Percentiles rank a stretch among this genome's conserved stretches.
These are phyloP conservation scores for Orobanche coerulescens DNA, from an alignment of 257 asterid genomes.

Conservation along the genomic window DNA sequence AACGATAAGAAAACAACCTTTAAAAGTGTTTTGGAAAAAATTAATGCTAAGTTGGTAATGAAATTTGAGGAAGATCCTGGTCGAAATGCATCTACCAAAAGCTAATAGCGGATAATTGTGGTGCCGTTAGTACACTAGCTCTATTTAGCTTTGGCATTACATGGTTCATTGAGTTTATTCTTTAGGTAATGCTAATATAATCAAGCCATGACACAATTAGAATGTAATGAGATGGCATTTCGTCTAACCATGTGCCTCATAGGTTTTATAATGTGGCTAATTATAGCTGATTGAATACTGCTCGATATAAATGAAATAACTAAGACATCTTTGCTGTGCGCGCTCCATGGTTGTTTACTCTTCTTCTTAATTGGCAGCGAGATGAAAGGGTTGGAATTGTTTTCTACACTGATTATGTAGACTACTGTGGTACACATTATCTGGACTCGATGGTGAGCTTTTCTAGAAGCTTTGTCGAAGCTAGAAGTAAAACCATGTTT, in stretches of 20 bases:
- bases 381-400: slow-evolving; percentile 29
- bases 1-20: too few relatives aligned
- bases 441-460: slow-evolving; percentile 46
- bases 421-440: slow-evolving; percentile 32
- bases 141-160: not conserved
- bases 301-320: not conserved
- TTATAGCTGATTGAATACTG: slow-evolving; percentile 10
- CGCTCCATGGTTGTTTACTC: slow-evolving; percentile 18
- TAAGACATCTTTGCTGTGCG: slow-evolving; percentile 21
- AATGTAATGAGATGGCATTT: slow-evolving; percentile 17
- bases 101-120: not conserved
- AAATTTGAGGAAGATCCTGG: not conserved
- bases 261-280: slow-evolving; percentile 1
- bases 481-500: slow-evolving; percentile 30
- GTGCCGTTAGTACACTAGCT: too few relatives aligned
- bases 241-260: not conserved
- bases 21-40: too few relatives aligned
- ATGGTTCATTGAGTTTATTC: slow-evolving; percentile 6
- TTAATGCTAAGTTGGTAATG: not conserved
- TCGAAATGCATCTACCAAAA: too few relatives aligned
- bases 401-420: slow-evolving; percentile 48
- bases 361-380: slow-evolving; percentile 42
- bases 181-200: slow-evolving; percentile 14
- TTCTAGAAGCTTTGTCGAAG: slow-evolving; percentile 48
- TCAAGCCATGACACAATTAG: slow-evolving; percentile 12